Evolutionary conservation across 495 filamentous ascomycete species (phyloP), one percentile per base, ranked within the genome.

Genomic region (Trichoderma gamsii): DNA sequence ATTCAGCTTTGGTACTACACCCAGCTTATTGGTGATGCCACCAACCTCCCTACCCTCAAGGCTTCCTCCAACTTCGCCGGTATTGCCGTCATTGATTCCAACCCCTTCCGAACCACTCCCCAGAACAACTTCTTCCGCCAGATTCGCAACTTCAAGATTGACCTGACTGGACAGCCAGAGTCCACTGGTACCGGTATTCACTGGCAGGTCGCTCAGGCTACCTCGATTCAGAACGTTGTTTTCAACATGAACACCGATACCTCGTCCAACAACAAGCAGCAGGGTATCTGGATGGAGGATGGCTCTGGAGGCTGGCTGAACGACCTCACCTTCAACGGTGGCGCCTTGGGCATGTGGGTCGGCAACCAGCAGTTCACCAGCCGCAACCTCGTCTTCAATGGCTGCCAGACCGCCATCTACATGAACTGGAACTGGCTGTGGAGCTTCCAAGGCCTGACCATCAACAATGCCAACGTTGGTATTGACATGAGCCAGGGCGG

Each of bases 101-200:
- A 99, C 71, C 93, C 93, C 0, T 77, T 80, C 29, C 87, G 79
- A 79, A 97, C 89, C 79, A 92, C 89, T 71, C 96, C 97, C 77
- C 90, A 97, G 79, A 99, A 98, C 87, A 97, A 99, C 82, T 99
- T 99, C 84, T 98, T 92, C 85, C 92, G 95, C 61, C 90, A 96
- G 72, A 82, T 99, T 71, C 92, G 96, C 76, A 98, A 99, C 81
- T 90, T 99, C 72, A 84, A 92, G 73, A 89, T 99, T 76, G 95
- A 99, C 75, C 77, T 93, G 59, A 92, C 86, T 38, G 85, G 80
- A 15, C 86, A 90, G 84, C 89, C 90, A 16, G 71, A 81, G 65
- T 81, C 77, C 51, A 73, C 76, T 29, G 91, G 89, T 68, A 84
- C 92, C 49, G 92, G 92, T 78, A 96, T 99, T 68, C 95, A 98